phyloP scores from a whole-genome alignment of 2,329 filamentous ascomycete species.

The Aspergillus oerlinghausenensis region DNA sequence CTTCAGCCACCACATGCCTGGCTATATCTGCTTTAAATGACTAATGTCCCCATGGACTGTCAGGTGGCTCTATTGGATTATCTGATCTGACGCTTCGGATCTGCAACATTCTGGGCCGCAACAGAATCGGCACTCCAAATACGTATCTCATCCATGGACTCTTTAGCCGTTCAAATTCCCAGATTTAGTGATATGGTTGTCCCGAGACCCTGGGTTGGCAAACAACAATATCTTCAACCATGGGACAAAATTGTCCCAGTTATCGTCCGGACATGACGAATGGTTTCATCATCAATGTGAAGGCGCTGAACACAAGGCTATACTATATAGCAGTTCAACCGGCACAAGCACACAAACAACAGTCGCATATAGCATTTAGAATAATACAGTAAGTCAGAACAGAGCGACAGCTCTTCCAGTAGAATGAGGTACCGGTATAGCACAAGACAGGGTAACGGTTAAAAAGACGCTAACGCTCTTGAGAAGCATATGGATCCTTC shows the following conservation, averaged over 20 bases:
- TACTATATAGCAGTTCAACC: neutral
- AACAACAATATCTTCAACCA: conserved; percentile 18
- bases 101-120: neutral
- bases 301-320: neutral
- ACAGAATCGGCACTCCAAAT: neutral
- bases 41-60: neutral
- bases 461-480: neutral
- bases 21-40: neutral
- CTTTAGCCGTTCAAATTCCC: neutral
- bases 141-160: neutral
- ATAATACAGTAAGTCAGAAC: neutral
- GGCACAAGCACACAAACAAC: neutral
- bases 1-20: neutral
- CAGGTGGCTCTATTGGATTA: neutral
- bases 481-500: neutral
- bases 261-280: conserved; percentile 29
- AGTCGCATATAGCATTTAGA: neutral
- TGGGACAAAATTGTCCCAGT: conserved; percentile 16
- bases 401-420: neutral
- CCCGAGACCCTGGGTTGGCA: conserved; percentile 19
- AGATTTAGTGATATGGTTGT: conserved; percentile 5
- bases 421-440: neutral
- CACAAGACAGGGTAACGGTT: neutral
- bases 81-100: neutral
- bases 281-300: conserved; percentile 22